Evolutionary conservation across 306 rosid genomes (phyloP).

Genomic region (Cucumis sativus): Cucumber_9930_V3 NC_026657.2:5563501-5564000

Average conservation of each 20-base stretch:
- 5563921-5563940: neutral
- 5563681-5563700: neutral
- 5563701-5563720: neutral
- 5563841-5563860: no score
- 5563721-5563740: neutral
- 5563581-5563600: conserved; percentile 51
- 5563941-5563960: neutral
- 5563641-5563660: conserved; percentile 1
- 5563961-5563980: neutral
- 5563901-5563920: neutral
- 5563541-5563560: conserved; percentile 33
- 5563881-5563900: neutral
- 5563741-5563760: no score
- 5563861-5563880: no score
- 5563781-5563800: no score
- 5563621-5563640: conserved; percentile 3
- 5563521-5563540: conserved; percentile 21
- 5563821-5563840: no score
- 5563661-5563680: neutral
- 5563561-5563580: conserved; percentile 21
- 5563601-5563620: conserved; percentile 14
- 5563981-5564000: neutral
- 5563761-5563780: no score
- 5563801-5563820: no score
- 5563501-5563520: conserved; percentile 15